Evolutionary conservation across 345 rosid species (phyloP), one percentile per base, ranked within the genome.

Genomic region (Camelina laxa): DNA sequence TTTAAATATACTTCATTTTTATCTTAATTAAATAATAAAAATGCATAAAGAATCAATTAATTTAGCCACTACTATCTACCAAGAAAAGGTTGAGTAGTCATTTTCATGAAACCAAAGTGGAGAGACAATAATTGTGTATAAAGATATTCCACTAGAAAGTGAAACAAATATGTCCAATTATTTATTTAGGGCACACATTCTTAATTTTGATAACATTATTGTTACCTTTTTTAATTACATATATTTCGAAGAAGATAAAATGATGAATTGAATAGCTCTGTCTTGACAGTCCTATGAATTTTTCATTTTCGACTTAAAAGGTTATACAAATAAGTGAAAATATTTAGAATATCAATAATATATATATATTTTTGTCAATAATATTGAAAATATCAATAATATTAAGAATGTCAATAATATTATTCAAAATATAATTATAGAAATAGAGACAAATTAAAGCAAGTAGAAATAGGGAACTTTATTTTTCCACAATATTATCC

Each of bases 81-180:
- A 62, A 67, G 30, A 58, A 80, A 64, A 72, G 64, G 35, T 14
- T 48, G 70, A 54, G 79, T 65, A 20, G 69, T 65, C 60, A 30
- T 17, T 78, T 72, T 41, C 63, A 54, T 50, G 21, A 27, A 17
- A 57, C 54, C 61, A 41, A 65, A 71, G 73, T 77, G 73, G 75
- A 58, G 72, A 55, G 57, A 49, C 59, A 74, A 74, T 65, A 45
- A 74, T 74, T 74, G 59, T 74, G 71, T 65, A 56, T 65, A 65
- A 74, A 74, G 71, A 73, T 65, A 73, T 71, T 79, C 57, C 71
- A 35, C 71, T 45, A n/a, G 36, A 58, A 76, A 69, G 56, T 64
- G 69, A 57, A 68, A 9, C 62, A 75, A 68, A 75, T 50, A 58
- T 67, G 67, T 60, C 60, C 53, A 75, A 20, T 57, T 63, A 63